Percentiles rank a stretch among this genome's conserved stretches.
Conservation (phyloP, 2,329 filamentous ascomycete species). For the Ophiostoma fasciatum region DNA sequence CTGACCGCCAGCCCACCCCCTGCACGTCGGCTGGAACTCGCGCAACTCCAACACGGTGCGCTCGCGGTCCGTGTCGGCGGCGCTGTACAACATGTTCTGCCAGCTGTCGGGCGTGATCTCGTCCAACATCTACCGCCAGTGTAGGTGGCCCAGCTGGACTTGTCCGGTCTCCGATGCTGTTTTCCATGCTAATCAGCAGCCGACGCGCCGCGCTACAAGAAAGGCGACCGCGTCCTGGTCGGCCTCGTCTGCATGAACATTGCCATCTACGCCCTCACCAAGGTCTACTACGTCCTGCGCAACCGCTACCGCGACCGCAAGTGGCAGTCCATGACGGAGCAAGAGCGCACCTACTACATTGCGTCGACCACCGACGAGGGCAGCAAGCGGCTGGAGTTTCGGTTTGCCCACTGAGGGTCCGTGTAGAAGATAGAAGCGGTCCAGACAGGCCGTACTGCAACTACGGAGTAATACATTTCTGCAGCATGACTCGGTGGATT, state of each 20-base stretch:
- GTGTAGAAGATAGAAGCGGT: no score
- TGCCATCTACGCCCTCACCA: conserved; percentile 32
- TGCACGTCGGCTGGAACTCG: conserved; percentile 43
- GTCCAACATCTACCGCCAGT: neutral
- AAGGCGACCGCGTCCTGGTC: conserved; percentile 39
- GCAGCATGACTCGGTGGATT: no score
- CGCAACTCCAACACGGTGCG: conserved; percentile 45
- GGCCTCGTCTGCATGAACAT: conserved; percentile 34
- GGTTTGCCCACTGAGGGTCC: conserved; percentile 22
- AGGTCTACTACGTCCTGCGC: conserved; percentile 33
- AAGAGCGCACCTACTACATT: conserved; percentile 34
- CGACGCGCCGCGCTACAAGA: conserved; percentile 37
- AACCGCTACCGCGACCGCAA: conserved; percentile 31
- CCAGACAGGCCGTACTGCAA: no score
- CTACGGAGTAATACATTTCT: no score
- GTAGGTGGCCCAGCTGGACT: neutral
- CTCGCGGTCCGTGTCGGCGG: conserved; percentile 42
- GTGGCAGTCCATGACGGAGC: conserved; percentile 33
- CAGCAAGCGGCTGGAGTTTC: conserved; percentile 29
- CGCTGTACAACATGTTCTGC: conserved; percentile 31
- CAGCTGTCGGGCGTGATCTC: neutral
- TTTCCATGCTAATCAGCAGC: conserved; percentile 13
- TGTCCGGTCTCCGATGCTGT: no score
- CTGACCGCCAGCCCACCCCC: conserved; percentile 19
- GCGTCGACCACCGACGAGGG: conserved; percentile 26